Base-by-base conservation (phyloP, 129 eudicot genomes). In the Kitagawia praeruptora region DNA sequence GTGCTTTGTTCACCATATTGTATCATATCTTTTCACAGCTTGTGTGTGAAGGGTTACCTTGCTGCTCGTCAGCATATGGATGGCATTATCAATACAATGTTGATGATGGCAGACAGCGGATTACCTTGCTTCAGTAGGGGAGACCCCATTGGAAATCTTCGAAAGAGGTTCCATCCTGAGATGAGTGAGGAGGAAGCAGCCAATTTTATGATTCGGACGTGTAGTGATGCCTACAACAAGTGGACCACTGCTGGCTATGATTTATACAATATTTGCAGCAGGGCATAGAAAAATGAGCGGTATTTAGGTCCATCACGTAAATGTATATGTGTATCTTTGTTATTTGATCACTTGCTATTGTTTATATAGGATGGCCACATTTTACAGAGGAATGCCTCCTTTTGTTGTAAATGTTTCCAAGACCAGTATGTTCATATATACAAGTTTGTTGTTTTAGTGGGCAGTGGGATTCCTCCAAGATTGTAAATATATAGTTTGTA, bases 191-290 rank as follows among this genome's bases (percentile, higher is more conserved):
- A 96, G 27, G 97, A 95, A 80, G 97, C 99, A 12, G 95, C 99
- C 41, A 90, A 87, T 82, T 95, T 90, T 83, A 92, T 95, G 99
- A 95, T 95, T 72, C 91, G 87, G 8, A 87, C 79, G 27, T 95
- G 99, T 79, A 87, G 88, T 4, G 99, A 92, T 82, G 97, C 99
- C 49, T 95, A 95, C 77, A 93, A 95, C 74, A 95, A 95, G 79
- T 95, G 99, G 99, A 87, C 94, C 6, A 95, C 99, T 75, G 99
- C 99, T 31, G 97, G 99, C 49, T 95, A 95, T 80, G 99, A 95
- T 90, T n/a, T n/a, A n/a, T 95, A 63, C 99, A 95, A 80, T 95
- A 95, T 86, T 79, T 95, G 75, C 99, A 95, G 81, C 99, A 95
- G 77, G 99, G 99, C 67, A 92, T 95, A 40, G 99, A 95, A 80